These are phyloP conservation scores for Coccinonectria pachysandricola DNA, from an alignment of 2,329 filamentous ascomycete genomes.

Conservation along the genomic window DNA sequence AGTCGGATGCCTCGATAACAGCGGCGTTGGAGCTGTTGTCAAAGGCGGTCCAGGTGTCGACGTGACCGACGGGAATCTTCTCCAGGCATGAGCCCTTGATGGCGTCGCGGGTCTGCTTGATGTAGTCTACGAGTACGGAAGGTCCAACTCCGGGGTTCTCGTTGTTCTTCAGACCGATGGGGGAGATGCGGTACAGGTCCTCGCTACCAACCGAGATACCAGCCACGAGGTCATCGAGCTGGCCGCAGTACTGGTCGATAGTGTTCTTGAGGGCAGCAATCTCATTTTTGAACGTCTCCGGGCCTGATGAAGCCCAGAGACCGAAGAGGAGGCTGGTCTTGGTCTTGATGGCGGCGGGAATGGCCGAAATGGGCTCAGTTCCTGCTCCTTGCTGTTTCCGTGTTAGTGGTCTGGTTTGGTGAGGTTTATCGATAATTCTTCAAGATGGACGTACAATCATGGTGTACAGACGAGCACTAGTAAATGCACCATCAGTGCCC, in stretches of 20 bases:
- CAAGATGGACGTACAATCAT: too few species aligned
- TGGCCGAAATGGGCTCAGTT: constrained; percentile 57
- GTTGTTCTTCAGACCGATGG: constrained; percentile 53
- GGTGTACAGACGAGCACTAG: constrained; percentile 63
- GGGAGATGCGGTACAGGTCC: constrained; percentile 72
- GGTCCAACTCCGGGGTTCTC: constrained; percentile 55
- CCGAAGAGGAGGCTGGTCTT: constrained; percentile 72
- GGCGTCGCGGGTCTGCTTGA: constrained; percentile 53
- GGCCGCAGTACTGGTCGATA: constrained; percentile 55
- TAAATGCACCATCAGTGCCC: constrained; percentile 54
- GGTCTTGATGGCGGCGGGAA: constrained; percentile 73
- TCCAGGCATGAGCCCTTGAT: constrained; percentile 53
- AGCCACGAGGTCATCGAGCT: constrained; percentile 56
- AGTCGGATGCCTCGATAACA: constrained; percentile 63
- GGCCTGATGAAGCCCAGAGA: constrained; percentile 68
- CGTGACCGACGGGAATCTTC: constrained; percentile 60
- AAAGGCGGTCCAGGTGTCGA: constrained; percentile 81
- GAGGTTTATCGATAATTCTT: too few species aligned
- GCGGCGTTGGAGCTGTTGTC: constrained; percentile 61
- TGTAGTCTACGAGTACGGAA: constrained; percentile 54
- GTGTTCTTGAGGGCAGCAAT: constrained; percentile 60
- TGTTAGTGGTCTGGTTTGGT: too few species aligned
- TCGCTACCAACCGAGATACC: constrained; percentile 83
- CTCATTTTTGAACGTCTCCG: constrained; percentile 58
- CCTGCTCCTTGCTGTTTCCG: constrained; percentile 58